Conservation (phyloP, 2,329 filamentous ascomycete genomes). For the Drechmeria coniospora region DNA sequence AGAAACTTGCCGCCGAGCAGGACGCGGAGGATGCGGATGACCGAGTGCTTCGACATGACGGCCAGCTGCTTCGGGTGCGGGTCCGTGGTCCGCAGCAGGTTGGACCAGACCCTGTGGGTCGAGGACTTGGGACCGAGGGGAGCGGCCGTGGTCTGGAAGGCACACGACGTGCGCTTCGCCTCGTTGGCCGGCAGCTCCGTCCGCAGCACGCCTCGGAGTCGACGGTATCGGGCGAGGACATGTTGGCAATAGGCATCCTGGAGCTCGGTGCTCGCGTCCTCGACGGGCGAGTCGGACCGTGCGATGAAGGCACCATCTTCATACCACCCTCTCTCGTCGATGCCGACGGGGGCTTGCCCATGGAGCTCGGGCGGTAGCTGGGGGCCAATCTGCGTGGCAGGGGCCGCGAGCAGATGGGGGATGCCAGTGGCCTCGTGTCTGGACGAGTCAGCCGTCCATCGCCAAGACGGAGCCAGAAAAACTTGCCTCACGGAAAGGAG, state of each 20-base stretch:
- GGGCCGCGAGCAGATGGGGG: slow-evolving; percentile 54
- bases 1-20: slow-evolving; percentile 50
- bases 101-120: slow-evolving; percentile 35
- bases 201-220: slow-evolving; percentile 48
- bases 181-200: slow-evolving; percentile 35
- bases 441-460: slow-evolving; percentile 34
- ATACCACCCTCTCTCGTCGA: slow-evolving; percentile 50
- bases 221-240: slow-evolving; percentile 47
- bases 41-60: slow-evolving; percentile 49
- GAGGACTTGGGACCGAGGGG: slow-evolving; percentile 34
- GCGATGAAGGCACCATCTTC: slow-evolving; percentile 68
- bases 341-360: slow-evolving; percentile 30
- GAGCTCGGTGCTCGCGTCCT: slow-evolving; percentile 21
- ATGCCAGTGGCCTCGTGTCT: slow-evolving; percentile 65
- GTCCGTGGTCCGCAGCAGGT: slow-evolving; percentile 34
- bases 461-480: slow-evolving; percentile 16
- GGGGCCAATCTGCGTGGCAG: slow-evolving; percentile 36
- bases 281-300: slow-evolving; percentile 24
- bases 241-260: slow-evolving; percentile 52
- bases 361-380: slow-evolving; percentile 27
- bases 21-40: slow-evolving; percentile 51
- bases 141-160: slow-evolving; percentile 40
- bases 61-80: slow-evolving; percentile 44
- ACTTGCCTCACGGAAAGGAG: slow-evolving; percentile 55
- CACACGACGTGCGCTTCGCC: slow-evolving; percentile 34